Base-by-base conservation (phyloP, 306 rosid species). In the Medicago arabica region DNA sequence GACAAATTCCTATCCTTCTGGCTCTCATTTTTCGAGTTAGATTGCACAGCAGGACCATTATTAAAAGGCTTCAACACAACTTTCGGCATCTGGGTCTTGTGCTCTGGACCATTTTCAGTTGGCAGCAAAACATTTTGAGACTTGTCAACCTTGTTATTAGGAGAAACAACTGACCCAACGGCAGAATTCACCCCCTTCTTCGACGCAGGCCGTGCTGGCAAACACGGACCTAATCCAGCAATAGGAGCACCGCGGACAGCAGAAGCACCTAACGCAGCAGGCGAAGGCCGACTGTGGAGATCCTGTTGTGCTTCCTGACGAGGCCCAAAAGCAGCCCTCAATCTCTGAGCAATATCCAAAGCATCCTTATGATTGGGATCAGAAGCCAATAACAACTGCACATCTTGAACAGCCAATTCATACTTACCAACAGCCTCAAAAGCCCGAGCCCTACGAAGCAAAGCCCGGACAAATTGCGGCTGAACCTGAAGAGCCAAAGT, bases 261-360 rank as follows among this genome's bases (percentile, higher is more conserved):
- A 6, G 98, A 96, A 64, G 99, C 98, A 2, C 99, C 98, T 6
- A 96, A 92, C 7, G 99, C 98, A 78, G 99, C 98, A 67, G 98
- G 99, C 6, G 99, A 96, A 1, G 99, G 99, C n/a, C 97, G 94
- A 79, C 99, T 96, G 78, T 90, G 99, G 55, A 96, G 92, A 66
- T 96, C 99, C 89, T 88, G 98, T 80, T 89, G 97, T 13, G 93
- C 93, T 72, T 92, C 98, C 80, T 85, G 89, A 36, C 92, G 96
- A 34, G 90, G 96, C 16, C 96, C 97, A 72, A 96, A 78, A 0
- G 94, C 92, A 3, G 88, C 75, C 83, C 87, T 83, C 79, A 96
- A 82, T 72, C 99, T 78, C 87, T 84, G 92, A 1, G 90, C 89
- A 78, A 92, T 88, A 68, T 96, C 99, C 85, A 88, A 77, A 58